Conservation (phyloP, 345 rosid species). For the Atalantia buxifolia region DNA sequence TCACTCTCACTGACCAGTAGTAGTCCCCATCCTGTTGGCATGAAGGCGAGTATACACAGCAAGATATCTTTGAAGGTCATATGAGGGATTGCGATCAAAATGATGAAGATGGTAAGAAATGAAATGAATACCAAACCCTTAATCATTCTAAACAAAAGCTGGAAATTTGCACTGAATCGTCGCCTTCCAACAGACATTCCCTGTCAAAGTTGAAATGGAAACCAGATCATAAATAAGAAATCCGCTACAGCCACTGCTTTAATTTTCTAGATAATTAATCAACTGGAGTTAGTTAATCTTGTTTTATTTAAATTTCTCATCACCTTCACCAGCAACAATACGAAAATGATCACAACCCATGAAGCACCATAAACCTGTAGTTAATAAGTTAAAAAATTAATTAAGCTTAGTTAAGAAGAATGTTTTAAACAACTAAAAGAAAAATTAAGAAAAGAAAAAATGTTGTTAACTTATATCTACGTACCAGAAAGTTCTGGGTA, state of each 20-base stretch:
- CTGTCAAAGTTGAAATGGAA: constrained; percentile 25
- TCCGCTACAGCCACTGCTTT: too few species aligned
- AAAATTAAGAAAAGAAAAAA: neutral
- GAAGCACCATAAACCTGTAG: constrained; percentile 45
- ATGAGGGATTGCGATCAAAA: constrained; percentile 55
- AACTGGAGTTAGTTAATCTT: too few species aligned
- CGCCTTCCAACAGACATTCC: constrained; percentile 65
- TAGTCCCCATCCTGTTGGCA: constrained; percentile 97
- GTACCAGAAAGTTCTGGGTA: constrained; percentile 46
- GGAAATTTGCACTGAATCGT: constrained; percentile 65
- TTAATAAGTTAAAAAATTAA: too few species aligned
- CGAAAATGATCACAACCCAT: constrained; percentile 45
- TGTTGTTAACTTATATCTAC: neutral
- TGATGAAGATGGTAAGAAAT: constrained; percentile 46
- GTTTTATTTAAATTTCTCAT: constrained; percentile 17
- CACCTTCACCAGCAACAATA: constrained; percentile 50
- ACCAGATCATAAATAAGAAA: too few species aligned
- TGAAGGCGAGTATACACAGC: constrained; percentile 75
- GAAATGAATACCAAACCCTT: constrained; percentile 68
- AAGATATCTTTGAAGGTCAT: constrained; percentile 65
- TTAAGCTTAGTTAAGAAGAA: neutral
- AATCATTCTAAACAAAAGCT: constrained; percentile 69
- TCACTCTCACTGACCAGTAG: constrained; percentile 52
- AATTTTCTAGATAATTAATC: neutral
- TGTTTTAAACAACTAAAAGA: neutral